phyloP scores from a whole-genome alignment of 2,329 filamentous ascomycete species.

The Exophiala alcalophila region DNA sequence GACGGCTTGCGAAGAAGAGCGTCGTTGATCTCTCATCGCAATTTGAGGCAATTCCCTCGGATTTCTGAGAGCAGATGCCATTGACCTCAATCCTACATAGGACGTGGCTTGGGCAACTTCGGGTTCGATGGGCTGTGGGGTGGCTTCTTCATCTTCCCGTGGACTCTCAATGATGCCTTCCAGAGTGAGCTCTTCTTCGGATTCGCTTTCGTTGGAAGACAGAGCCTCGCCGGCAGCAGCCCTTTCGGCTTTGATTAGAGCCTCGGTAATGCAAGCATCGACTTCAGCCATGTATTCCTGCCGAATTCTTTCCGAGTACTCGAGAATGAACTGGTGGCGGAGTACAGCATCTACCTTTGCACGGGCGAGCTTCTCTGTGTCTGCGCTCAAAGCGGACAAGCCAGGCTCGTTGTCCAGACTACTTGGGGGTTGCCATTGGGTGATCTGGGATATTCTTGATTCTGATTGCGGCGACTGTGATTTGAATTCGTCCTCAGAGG shows the following conservation, averaged over 20 bases:
- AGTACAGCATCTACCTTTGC: slow-evolving; percentile 91
- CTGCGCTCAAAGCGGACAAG: slow-evolving; percentile 78
- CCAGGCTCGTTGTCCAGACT: slow-evolving; percentile 91
- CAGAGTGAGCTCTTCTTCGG: slow-evolving; percentile 26
- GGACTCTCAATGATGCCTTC: slow-evolving; percentile 20
- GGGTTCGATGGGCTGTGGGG: slow-evolving; percentile 20
- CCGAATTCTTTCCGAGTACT: slow-evolving; percentile 93
- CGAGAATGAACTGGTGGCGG: slow-evolving; percentile 85
- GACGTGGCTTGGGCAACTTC: slow-evolving; percentile 17
- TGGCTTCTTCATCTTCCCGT: slow-evolving; percentile 17
- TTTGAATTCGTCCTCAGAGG: slow-evolving; percentile 69
- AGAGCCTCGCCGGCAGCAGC: slow-evolving; percentile 80
- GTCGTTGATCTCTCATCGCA: slow-evolving; percentile 45
- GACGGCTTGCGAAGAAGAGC: slow-evolving; percentile 61
- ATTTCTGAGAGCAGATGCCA: slow-evolving; percentile 56
- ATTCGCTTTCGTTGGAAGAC: slow-evolving; percentile 51
- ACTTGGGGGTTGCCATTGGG: slow-evolving; percentile 95
- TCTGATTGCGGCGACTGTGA: slow-evolving; percentile 96
- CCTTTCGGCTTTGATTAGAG: slow-evolving; percentile 81
- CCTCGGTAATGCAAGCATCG: slow-evolving; percentile 91
- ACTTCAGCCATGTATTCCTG: slow-evolving; percentile 90
- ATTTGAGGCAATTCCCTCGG: slow-evolving; percentile 49
- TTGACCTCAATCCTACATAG: slow-evolving; percentile 39
- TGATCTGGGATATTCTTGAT: slow-evolving; percentile 85
- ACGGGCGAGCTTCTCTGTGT: slow-evolving; percentile 80